phyloP scores from a whole-genome alignment of 176 grass and related monocot species.

The Phoenix roebelenii region DNA sequence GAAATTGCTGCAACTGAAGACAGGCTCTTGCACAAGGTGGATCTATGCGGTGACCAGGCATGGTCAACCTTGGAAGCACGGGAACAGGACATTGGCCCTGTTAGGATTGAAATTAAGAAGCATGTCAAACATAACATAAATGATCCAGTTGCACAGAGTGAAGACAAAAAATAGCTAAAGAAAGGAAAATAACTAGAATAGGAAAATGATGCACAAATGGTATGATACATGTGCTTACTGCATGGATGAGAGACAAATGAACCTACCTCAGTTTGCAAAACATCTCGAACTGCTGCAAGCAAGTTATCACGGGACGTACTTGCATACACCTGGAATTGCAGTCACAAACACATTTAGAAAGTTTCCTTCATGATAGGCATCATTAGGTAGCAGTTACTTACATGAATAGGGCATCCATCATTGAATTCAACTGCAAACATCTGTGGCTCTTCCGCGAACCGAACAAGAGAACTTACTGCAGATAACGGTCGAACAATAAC shows the following conservation, averaged over 20 bases:
- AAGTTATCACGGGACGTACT: constrained; percentile 96
- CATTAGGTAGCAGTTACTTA: constrained; percentile 41
- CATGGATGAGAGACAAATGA: constrained; percentile 2
- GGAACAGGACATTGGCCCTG: constrained; percentile 82
- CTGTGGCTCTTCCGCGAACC: constrained; percentile 97
- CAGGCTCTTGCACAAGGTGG: constrained; percentile 60
- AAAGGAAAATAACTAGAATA: not conserved
- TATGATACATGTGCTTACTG: too few relatives aligned
- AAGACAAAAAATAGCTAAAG: constrained; percentile 13
- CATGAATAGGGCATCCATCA: constrained; percentile 89
- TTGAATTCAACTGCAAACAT: constrained; percentile 99
- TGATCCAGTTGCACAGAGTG: not conserved
- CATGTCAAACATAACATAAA: not conserved
- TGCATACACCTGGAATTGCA: constrained; percentile 74
- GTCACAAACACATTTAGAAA: constrained; percentile 21
- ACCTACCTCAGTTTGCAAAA: constrained; percentile 84
- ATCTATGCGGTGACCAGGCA: constrained; percentile 95
- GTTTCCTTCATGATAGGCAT: constrained; percentile 3
- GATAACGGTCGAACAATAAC: constrained; percentile 72
- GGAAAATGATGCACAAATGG: too few relatives aligned
- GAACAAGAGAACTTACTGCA: constrained; percentile 76
- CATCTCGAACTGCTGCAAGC: constrained; percentile 76
- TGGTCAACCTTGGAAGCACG: constrained; percentile 81
- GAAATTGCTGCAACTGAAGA: constrained; percentile 34
- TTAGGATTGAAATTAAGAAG: constrained; percentile 22